These are phyloP conservation scores for Sisymbrium irio DNA, from an alignment of 345 rosid species.

Conservation along the genomic window DNA sequence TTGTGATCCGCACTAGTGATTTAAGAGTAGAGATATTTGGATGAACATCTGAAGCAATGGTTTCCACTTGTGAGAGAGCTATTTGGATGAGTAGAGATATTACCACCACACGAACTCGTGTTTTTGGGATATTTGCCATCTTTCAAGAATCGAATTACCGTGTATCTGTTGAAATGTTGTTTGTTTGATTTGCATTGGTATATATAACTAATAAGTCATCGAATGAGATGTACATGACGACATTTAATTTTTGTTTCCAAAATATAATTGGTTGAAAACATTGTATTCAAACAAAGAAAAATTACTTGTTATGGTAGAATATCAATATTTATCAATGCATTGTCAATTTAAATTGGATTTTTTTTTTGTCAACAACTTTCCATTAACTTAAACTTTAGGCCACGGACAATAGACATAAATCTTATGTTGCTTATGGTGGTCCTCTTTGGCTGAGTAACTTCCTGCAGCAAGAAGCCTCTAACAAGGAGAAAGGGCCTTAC, in stretches of 20 bases:
- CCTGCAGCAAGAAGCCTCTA: too few relatives aligned
- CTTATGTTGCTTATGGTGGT: too few relatives aligned
- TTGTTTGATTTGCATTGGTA: background rate
- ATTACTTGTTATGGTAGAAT: background rate
- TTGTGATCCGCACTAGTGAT: too few relatives aligned
- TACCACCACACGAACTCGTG: slow-evolving; percentile 1
- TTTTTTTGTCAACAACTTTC: too few relatives aligned
- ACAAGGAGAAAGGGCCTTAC: too few relatives aligned
- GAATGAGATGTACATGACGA: background rate
- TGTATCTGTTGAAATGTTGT: background rate
- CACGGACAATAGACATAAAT: too few relatives aligned
- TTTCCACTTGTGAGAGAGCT: slow-evolving; percentile 4
- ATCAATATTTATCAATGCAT: background rate
- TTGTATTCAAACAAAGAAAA: background rate
- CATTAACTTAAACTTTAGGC: too few relatives aligned
- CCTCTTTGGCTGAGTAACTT: too few relatives aligned
- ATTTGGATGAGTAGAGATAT: slow-evolving; percentile 17
- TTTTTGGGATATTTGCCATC: slow-evolving; percentile 13
- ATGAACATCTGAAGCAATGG: background rate
- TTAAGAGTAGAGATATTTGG: too few relatives aligned
- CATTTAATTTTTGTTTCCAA: background rate
- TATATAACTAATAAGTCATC: background rate
- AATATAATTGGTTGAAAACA: background rate
- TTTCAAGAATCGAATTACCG: background rate
- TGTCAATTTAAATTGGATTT: background rate